These are phyloP conservation scores for Angophora floribunda DNA, from an alignment of 345 rosid species.

Conservation along the genomic window DNA sequence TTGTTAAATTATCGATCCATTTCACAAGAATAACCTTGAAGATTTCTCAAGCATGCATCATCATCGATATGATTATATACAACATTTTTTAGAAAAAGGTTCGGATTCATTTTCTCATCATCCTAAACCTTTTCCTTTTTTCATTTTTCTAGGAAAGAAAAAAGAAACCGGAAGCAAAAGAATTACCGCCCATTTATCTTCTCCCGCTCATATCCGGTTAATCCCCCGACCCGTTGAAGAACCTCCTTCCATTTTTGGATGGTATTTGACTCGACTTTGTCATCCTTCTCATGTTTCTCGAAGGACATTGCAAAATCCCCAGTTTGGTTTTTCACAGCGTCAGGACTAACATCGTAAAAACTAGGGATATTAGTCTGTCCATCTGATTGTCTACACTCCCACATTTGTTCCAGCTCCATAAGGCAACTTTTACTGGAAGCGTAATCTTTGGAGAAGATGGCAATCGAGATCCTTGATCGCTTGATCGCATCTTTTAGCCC, in stretches of 20 bases:
- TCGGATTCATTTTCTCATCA: neutral
- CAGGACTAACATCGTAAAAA: neutral
- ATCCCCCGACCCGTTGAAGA: neutral
- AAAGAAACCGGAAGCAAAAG: neutral
- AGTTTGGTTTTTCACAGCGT: neutral
- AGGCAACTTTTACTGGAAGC: neutral
- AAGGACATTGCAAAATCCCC: neutral
- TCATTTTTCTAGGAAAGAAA: neutral
- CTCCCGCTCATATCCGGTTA: neutral
- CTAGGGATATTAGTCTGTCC: neutral
- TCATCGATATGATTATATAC: neutral
- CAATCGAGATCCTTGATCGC: neutral
- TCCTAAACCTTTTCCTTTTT: neutral
- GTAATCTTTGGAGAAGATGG: neutral
- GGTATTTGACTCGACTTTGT: neutral
- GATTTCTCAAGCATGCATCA: neutral
- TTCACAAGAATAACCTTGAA: neutral
- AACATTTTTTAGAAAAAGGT: neutral
- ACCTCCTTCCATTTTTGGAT: neutral
- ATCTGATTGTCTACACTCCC: neutral
- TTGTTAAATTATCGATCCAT: neutral
- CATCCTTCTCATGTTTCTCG: neutral
- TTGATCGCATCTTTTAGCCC: neutral
- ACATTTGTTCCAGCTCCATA: neutral
- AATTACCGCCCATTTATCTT: neutral